Percentiles rank a stretch among this genome's conserved stretches.
These are phyloP conservation scores for Aechmea fasciata DNA, from an alignment of 176 grass and related monocot genomes.

Conservation along the genomic window DNA sequence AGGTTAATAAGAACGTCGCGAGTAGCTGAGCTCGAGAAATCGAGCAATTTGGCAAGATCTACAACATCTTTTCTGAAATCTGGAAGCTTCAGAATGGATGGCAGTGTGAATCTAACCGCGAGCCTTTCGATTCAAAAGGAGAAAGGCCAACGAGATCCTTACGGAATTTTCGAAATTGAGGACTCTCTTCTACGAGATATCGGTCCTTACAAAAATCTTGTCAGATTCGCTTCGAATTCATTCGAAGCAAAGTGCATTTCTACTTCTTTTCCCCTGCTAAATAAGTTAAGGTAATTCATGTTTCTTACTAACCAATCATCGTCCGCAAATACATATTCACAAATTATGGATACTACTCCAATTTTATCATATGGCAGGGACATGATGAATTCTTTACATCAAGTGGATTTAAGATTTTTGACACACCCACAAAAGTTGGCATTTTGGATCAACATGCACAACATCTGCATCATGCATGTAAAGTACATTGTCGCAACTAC, in stretches of 20 bases:
- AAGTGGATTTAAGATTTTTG: constrained; percentile 45
- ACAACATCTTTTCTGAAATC: constrained; percentile 23
- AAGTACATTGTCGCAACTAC: constrained; percentile 6
- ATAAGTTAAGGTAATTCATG: constrained; percentile 46
- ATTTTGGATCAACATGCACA: constrained; percentile 89
- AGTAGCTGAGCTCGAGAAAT: constrained; percentile 38
- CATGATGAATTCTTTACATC: constrained; percentile 52
- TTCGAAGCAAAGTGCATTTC: constrained; percentile 51
- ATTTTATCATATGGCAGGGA: constrained; percentile 25
- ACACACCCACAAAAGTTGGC: constrained; percentile 70
- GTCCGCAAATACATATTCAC: background rate
- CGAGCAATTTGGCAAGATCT: constrained; percentile 36
- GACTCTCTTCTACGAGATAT: constrained; percentile 68
- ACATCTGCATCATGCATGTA: constrained; percentile 97
- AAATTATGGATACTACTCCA: background rate
- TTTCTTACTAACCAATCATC: background rate
- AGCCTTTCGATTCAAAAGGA: constrained; percentile 5
- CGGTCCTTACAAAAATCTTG: constrained; percentile 90
- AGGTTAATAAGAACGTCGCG: constrained; percentile 61
- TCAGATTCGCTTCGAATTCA: constrained; percentile 58
- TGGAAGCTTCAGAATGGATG: constrained; percentile 39
- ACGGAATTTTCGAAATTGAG: constrained; percentile 48
- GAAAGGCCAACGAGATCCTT: constrained; percentile 69
- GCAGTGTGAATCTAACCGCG: constrained; percentile 9
- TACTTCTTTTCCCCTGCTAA: constrained; percentile 47